These are phyloP conservation scores for Xylaria palmicola DNA, from an alignment of 495 filamentous ascomycete species.

Conservation along the genomic window DNA sequence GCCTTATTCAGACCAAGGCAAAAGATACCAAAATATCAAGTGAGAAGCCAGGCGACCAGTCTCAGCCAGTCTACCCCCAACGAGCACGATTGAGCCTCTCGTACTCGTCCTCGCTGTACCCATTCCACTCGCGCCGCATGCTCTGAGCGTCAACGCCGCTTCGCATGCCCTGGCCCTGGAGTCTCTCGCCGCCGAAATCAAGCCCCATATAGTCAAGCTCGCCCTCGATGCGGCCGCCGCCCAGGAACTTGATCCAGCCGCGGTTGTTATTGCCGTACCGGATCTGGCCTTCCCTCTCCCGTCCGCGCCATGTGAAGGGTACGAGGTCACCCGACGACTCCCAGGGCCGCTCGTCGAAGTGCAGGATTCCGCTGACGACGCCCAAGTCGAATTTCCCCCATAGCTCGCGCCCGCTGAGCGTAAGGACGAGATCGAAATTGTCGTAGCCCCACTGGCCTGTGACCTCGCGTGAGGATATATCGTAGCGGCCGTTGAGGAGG, in stretches of 20 bases:
- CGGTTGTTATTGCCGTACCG: slow-evolving; percentile 14
- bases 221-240: slow-evolving; percentile 30
- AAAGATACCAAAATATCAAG: background rate
- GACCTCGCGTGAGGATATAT: slow-evolving; percentile 26
- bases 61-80: slow-evolving; percentile 6
- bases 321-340: slow-evolving; percentile 21
- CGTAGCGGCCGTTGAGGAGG: slow-evolving; percentile 49
- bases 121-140: slow-evolving; percentile 30
- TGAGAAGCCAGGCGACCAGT: background rate
- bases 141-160: slow-evolving; percentile 30
- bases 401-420: slow-evolving; percentile 32
- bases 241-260: slow-evolving; percentile 31
- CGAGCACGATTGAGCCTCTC: slow-evolving; percentile 15
- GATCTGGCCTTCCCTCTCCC: slow-evolving; percentile 21
- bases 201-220: slow-evolving; percentile 19
- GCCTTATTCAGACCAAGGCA: background rate
- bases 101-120: slow-evolving; percentile 15
- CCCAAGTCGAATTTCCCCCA: slow-evolving; percentile 37
- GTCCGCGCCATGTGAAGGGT: slow-evolving; percentile 32
- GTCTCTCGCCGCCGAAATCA: slow-evolving; percentile 21
- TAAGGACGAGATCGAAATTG: slow-evolving; percentile 27
- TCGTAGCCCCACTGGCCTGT: slow-evolving; percentile 13
- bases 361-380: slow-evolving; percentile 28
- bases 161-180: slow-evolving; percentile 25
- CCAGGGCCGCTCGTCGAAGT: slow-evolving; percentile 29